Evolutionary conservation across 768 basidiomycete genomes (phyloP).

Genomic region (Agaricus blazei): DNA sequence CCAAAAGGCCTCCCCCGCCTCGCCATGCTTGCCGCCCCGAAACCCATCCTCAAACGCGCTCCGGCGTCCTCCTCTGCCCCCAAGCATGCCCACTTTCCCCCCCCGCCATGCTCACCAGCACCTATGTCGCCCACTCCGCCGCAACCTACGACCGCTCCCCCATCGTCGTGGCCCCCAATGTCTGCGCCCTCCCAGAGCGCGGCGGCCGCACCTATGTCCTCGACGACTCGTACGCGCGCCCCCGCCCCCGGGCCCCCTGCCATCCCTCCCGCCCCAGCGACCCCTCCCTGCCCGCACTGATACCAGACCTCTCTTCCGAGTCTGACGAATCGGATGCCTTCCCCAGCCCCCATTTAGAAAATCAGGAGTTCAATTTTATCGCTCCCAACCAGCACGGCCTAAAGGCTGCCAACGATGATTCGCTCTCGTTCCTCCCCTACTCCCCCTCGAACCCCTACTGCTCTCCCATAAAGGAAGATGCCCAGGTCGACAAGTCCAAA

Average conservation of each 20-base stretch:
- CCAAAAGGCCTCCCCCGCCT: background rate
- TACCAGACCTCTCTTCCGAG: constrained; percentile 59
- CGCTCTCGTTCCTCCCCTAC: constrained; percentile 34
- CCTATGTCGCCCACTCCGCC: constrained; percentile 49
- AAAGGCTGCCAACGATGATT: constrained; percentile 9
- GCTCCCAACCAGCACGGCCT: constrained; percentile 8
- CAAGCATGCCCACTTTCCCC: constrained; percentile 42
- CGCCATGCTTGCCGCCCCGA: constrained; percentile 29
- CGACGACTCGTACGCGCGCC: constrained; percentile 37
- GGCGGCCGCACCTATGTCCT: constrained; percentile 66
- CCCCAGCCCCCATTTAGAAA: constrained; percentile 27
- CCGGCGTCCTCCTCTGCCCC: constrained; percentile 19
- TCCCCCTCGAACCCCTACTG: constrained; percentile 22
- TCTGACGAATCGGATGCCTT: constrained; percentile 63
- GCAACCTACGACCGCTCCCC: constrained; percentile 76
- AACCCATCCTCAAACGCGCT: constrained; percentile 56
- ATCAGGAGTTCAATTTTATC: constrained; percentile 13
- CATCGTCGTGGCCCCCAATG: constrained; percentile 67
- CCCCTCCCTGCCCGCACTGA: constrained; percentile 38
- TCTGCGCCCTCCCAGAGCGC: constrained; percentile 73
- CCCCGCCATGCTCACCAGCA: constrained; percentile 45
- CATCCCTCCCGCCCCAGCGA: constrained; percentile 10
- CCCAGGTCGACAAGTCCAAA: constrained; percentile 14
- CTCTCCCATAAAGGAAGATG: constrained; percentile 11
- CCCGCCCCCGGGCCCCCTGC: constrained; percentile 5